Evolutionary conservation across 2,329 filamentous ascomycete species (phyloP).

Genomic region (Aspergillus viridinutans): DNA sequence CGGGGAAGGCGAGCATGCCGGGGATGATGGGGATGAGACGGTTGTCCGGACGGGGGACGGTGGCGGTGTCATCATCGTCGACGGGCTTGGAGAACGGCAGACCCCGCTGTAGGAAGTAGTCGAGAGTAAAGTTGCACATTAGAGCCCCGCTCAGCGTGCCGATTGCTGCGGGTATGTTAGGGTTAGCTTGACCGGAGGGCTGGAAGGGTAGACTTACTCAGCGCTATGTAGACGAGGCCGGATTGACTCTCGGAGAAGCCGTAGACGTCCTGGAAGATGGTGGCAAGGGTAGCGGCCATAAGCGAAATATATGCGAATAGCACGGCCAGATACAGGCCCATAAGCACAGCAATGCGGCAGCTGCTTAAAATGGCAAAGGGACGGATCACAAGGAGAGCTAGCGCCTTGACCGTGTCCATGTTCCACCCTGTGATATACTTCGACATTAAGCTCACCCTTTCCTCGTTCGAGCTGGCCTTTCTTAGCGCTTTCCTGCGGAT

Average conservation of each 20-base stretch:
- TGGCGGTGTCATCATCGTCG: neutral
- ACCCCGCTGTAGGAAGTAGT: constrained; percentile 3
- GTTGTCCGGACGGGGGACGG: neutral
- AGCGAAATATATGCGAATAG: constrained; percentile 4
- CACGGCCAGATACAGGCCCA: constrained; percentile 5
- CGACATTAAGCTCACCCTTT: neutral
- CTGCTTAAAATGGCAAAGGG: constrained; percentile 2
- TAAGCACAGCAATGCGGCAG: constrained; percentile 4
- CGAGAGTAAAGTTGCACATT: constrained; percentile 5
- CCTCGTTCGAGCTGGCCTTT: neutral
- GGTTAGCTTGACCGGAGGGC: neutral
- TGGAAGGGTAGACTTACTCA: neutral
- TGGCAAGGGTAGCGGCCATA: neutral
- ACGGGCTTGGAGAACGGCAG: neutral
- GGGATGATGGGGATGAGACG: constrained; percentile 3
- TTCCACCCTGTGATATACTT: constrained; percentile 2
- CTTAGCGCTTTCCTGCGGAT: constrained; percentile 1
- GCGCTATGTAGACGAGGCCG: constrained; percentile 1
- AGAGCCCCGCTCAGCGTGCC: constrained; percentile 2
- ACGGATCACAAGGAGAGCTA: constrained; percentile 2
- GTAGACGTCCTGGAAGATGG: constrained; percentile 4
- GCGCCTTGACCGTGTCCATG: neutral
- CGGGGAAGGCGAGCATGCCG: constrained; percentile 3
- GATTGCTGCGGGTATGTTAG: neutral
- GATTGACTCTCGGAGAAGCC: constrained; percentile 3